Evolutionary conservation across 2,329 filamentous ascomycete species (phyloP).

Genomic region (Lasiodiplodia theobromae): DNA sequence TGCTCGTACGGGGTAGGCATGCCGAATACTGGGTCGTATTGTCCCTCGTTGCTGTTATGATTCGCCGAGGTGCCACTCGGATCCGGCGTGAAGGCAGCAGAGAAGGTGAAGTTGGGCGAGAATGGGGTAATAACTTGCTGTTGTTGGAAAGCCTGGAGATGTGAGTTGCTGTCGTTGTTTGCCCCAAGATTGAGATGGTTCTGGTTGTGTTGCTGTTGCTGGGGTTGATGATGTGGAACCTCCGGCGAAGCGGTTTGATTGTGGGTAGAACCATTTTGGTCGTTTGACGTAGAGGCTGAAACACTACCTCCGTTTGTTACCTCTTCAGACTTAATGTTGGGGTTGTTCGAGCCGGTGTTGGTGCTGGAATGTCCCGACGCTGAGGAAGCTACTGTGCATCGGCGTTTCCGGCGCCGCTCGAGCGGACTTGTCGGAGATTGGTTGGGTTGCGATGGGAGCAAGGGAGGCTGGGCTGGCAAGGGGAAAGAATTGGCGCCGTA

Average conservation of each 20-base stretch:
- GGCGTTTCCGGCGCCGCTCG: constrained; percentile 39
- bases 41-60: constrained; percentile 20
- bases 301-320: neutral
- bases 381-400: constrained; percentile 37
- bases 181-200: constrained; percentile 27
- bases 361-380: constrained; percentile 35
- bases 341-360: constrained; percentile 39
- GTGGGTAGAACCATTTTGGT: constrained; percentile 32
- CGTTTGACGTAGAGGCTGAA: neutral
- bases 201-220: constrained; percentile 5
- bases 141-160: constrained; percentile 30
- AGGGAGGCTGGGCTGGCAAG: constrained; percentile 34
- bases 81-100: constrained; percentile 26
- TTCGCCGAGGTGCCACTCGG: constrained; percentile 15
- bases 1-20: constrained; percentile 50
- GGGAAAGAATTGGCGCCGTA: constrained; percentile 18
- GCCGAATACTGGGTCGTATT: constrained; percentile 51
- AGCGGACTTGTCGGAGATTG: constrained; percentile 28
- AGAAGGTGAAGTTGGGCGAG: constrained; percentile 48
- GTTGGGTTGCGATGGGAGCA: constrained; percentile 37
- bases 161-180: constrained; percentile 31
- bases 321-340: constrained; percentile 38
- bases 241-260: constrained; percentile 35
- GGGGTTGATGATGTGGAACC: constrained; percentile 39
- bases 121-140: constrained; percentile 39